These are phyloP conservation scores for Glycine latifolia DNA, from an alignment of 306 rosid species.

Conservation along the genomic window DNA sequence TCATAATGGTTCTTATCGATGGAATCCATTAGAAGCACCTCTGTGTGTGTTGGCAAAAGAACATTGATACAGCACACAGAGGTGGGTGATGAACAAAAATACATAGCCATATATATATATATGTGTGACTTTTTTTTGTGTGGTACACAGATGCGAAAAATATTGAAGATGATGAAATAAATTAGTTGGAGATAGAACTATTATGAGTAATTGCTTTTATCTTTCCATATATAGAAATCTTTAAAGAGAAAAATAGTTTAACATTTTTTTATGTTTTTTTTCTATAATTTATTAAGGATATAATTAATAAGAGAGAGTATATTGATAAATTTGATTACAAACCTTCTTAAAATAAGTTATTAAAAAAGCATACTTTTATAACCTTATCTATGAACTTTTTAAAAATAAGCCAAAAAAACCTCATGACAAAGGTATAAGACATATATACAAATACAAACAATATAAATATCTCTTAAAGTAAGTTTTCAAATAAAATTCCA, in stretches of 20 bases:
- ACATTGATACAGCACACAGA: conserved; percentile 42
- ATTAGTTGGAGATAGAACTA: neutral
- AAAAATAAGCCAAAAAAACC: too few species aligned
- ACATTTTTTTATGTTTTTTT: neutral
- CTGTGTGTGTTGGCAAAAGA: conserved; percentile 26
- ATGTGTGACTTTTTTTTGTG: neutral
- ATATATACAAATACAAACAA: too few species aligned
- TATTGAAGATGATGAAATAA: neutral
- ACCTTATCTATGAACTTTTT: too few species aligned
- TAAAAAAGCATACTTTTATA: too few species aligned
- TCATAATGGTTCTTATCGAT: neutral
- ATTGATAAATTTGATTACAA: too few species aligned
- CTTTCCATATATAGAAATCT: conserved; percentile 21
- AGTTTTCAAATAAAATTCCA: too few species aligned
- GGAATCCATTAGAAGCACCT: conserved; percentile 48
- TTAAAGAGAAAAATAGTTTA: neutral
- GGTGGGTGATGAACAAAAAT: conserved; percentile 7
- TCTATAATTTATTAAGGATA: too few species aligned
- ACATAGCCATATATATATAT: neutral
- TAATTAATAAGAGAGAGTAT: too few species aligned
- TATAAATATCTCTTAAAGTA: too few species aligned
- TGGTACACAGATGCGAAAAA: conserved; percentile 15
- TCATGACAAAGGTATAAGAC: too few species aligned
- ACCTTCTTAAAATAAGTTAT: too few species aligned
- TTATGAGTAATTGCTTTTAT: neutral